phyloP scores from a whole-genome alignment of 1,139 yeast species.

The Candida buenavistaensis region DNA sequence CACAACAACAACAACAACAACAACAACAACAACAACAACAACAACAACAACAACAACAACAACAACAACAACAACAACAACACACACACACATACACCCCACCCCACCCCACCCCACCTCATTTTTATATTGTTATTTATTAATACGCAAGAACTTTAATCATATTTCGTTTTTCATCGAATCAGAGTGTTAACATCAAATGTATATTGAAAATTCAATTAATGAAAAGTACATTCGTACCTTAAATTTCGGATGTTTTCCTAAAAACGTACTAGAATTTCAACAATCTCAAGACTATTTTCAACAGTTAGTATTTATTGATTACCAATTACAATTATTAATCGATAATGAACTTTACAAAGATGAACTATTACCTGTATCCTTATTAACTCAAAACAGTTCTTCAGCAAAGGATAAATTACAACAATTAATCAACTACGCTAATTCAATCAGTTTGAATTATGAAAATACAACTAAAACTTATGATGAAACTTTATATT shows the following conservation, averaged over 20 bases:
- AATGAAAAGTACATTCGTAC: constrained; percentile 26
- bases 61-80: too few species aligned
- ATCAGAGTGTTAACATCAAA: too few species aligned
- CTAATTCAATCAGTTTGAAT: constrained; percentile 29
- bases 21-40: too few species aligned
- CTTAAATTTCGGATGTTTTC: constrained; percentile 42
- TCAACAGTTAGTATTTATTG: constrained; percentile 39
- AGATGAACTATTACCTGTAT: constrained; percentile 25
- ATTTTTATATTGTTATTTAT: too few species aligned
- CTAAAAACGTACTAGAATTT: constrained; percentile 32
- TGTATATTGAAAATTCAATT: constrained; percentile 25
- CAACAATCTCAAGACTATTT: constrained; percentile 38
- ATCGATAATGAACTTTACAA: constrained; percentile 35
- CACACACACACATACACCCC: too few species aligned
- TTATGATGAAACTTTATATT: constrained; percentile 36
- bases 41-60: too few species aligned
- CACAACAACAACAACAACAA: too few species aligned
- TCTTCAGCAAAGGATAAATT: constrained; percentile 25
- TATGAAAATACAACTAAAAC: constrained; percentile 25
- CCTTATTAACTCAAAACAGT: constrained; percentile 8
- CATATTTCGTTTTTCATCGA: too few species aligned
- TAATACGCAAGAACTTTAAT: too few species aligned
- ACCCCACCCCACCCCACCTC: too few species aligned
- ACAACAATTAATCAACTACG: constrained; percentile 29
- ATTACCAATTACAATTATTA: constrained; percentile 39